Evolutionary conservation across 1,284 basidiomycete genomes (phyloP).

Genomic region (Rhizoctonia solani): DNA sequence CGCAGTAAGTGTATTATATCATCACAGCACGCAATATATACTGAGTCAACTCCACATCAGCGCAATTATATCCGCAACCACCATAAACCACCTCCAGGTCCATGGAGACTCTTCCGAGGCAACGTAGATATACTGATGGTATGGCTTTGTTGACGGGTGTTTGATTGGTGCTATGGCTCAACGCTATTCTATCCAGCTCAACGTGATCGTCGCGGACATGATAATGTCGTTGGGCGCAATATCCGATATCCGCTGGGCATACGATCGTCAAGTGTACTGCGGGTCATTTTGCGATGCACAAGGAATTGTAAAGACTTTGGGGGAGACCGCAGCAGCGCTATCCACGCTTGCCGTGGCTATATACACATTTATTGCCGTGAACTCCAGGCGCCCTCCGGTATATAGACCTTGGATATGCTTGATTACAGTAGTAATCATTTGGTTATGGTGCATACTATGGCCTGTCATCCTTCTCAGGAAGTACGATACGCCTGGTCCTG

Average conservation of each 20-base stretch:
- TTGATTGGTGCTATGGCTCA: not conserved
- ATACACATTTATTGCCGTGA: slow-evolving; percentile 18
- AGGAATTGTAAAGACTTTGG: slow-evolving; percentile 16
- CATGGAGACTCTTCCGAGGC: slow-evolving; percentile 9
- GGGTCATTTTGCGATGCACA: slow-evolving; percentile 28
- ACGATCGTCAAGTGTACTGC: slow-evolving; percentile 32
- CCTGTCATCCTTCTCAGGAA: not conserved
- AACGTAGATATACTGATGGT: slow-evolving; percentile 33
- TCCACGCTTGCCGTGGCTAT: slow-evolving; percentile 21
- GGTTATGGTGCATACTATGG: slow-evolving; percentile 25
- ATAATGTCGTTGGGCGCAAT: slow-evolving; percentile 28
- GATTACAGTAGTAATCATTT: slow-evolving; percentile 3
- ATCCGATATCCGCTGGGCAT: slow-evolving; percentile 24
- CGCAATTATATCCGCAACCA: not conserved
- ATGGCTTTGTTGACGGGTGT: not conserved
- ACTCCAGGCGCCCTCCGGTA: not conserved
- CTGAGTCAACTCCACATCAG: not conserved
- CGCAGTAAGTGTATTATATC: no score
- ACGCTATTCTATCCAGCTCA: no score
- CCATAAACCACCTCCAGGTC: not conserved
- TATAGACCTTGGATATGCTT: slow-evolving; percentile 11
- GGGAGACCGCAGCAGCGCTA: slow-evolving; percentile 18
- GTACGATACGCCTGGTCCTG: not conserved
- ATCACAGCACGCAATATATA: slow-evolving; percentile 6
- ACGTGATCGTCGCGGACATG: slow-evolving; percentile 20